A percentile compares a stretch with the other conserved stretches of the same genome.
These are phyloP conservation scores for Beauveria sp. DNA, from an alignment of 2,329 filamentous ascomycete genomes.

Conservation along the genomic window DNA sequence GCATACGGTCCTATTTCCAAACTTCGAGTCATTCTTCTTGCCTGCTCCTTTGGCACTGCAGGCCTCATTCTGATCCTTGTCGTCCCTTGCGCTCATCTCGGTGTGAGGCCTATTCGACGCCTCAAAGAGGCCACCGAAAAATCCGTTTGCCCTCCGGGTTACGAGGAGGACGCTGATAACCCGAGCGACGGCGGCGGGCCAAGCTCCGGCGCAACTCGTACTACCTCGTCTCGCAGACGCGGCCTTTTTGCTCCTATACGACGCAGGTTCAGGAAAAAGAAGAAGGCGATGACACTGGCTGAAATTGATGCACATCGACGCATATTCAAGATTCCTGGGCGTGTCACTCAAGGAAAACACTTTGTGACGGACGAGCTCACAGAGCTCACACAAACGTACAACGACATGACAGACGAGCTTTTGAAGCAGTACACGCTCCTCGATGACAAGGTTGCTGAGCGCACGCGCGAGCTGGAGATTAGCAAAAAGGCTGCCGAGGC, in stretches of 20 bases:
- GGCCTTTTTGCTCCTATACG: slow-evolving; percentile 33
- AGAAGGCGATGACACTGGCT: slow-evolving; percentile 18
- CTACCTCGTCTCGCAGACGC: slow-evolving; percentile 25
- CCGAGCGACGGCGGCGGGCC: slow-evolving; percentile 30
- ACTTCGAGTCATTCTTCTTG: slow-evolving; percentile 72
- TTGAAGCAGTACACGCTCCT: slow-evolving; percentile 78
- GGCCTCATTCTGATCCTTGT: slow-evolving; percentile 65
- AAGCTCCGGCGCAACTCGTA: slow-evolving; percentile 35
- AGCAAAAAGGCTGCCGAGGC: slow-evolving; percentile 89
- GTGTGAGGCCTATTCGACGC: slow-evolving; percentile 70
- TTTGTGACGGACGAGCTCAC: slow-evolving; percentile 77
- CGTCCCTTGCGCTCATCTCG: slow-evolving; percentile 73
- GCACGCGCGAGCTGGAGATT: slow-evolving; percentile 77
- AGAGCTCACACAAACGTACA: slow-evolving; percentile 78
- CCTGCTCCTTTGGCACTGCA: slow-evolving; percentile 76
- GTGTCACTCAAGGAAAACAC: slow-evolving; percentile 69
- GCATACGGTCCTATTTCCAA: slow-evolving; percentile 68
- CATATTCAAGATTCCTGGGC: slow-evolving; percentile 76
- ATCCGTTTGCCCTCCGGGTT: slow-evolving; percentile 60
- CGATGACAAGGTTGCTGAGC: slow-evolving; percentile 75
- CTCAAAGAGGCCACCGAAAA: slow-evolving; percentile 69
- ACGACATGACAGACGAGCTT: slow-evolving; percentile 88
- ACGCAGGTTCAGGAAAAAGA: slow-evolving; percentile 28
- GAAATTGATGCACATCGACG: slow-evolving; percentile 36
- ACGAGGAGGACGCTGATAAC: slow-evolving; percentile 37